These are phyloP conservation scores for Cardiospermum halicacabum DNA, from an alignment of 345 rosid species.

Conservation along the genomic window DNA sequence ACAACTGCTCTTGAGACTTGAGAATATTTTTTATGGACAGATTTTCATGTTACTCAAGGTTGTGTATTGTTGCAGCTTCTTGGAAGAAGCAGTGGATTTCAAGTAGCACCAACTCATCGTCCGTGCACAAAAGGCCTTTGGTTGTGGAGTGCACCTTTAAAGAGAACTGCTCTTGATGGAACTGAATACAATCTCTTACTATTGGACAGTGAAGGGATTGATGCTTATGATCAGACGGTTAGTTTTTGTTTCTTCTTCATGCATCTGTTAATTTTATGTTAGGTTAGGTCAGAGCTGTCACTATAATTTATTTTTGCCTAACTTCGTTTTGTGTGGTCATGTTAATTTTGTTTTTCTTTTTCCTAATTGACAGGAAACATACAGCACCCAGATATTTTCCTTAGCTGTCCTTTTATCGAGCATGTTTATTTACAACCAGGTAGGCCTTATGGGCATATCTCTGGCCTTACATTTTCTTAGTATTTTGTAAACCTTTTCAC, in stretches of 20 bases:
- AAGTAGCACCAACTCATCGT: slow-evolving; percentile 92
- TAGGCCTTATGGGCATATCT: slow-evolving; percentile 17
- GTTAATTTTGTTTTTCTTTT: slow-evolving; percentile 6
- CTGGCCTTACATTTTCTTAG: background rate
- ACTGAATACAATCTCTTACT: slow-evolving; percentile 84
- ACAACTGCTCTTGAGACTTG: background rate
- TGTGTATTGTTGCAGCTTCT: slow-evolving; percentile 62
- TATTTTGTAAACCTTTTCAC: background rate
- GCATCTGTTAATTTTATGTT: background rate
- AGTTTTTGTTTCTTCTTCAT: slow-evolving; percentile 17
- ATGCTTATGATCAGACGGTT: slow-evolving; percentile 97
- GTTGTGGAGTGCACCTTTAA: slow-evolving; percentile 96
- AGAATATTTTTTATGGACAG: background rate
- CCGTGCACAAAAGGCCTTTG: slow-evolving; percentile 99
- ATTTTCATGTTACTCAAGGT: background rate
- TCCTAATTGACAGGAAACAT: slow-evolving; percentile 69
- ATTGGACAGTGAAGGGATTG: slow-evolving; percentile 95
- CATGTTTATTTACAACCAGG: slow-evolving; percentile 98
- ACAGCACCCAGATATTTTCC: slow-evolving; percentile 97
- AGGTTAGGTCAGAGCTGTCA: too few species aligned
- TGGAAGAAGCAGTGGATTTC: slow-evolving; percentile 97
- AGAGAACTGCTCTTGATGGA: slow-evolving; percentile 90
- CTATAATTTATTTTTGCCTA: too few species aligned
- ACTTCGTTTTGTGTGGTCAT: background rate
- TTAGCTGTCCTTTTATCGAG: slow-evolving; percentile 94